Base-by-base conservation (phyloP, 495 filamentous ascomycete species). In the Neurospora sp. region DNA sequence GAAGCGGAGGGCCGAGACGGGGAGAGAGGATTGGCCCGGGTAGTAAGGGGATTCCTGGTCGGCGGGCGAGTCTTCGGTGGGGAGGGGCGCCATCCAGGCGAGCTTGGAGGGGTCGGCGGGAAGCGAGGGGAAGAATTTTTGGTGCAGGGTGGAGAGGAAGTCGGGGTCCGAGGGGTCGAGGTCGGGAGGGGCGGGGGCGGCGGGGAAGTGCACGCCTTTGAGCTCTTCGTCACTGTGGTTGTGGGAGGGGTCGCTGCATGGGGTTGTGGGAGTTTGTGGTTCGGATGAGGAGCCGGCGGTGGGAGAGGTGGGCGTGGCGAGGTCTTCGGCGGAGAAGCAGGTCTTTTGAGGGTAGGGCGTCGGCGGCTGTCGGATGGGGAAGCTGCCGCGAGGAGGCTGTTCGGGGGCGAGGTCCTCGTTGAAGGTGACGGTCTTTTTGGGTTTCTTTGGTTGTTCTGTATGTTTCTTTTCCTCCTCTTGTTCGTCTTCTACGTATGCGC, bases 111-210 rank as follows among this genome's bases (percentile, higher is more conserved):
- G 94, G 82, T 98, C 93, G 69, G 92, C 86, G 16, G 95, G 87
- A 97, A 91, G 73, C n/a, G 88, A 85, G 23, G 96, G 95, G 86
- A 97, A 99, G 87, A 96, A 99, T 81, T 95, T 97, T 1, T 88
- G 80, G 85, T 97, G 94, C 11, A 99, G 89, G 73, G 92, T 89
- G 31, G 86, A 81, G 70, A 97, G 91, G 85, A 99, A 98, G 76
- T 91, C 87, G 0, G 93, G 90, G 70, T 92, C 91, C 27, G 86
- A 84, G 0, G 94, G 96, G 81, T 99, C 94, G 72, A 97, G 91
- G 42, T 91, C 89, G 37, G 91, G 91, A 71, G 82, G 76, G 23
- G 76, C 60, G 8, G 80, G 78, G 16, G 79, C 78, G 0, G 75
- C 77, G 0, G 85, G 85, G 79, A 84, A 86, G 74, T 84, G 82